phyloP scores from a whole-genome alignment of 2,329 filamentous ascomycete genomes.

The Fusarium kyushuense region DNA sequence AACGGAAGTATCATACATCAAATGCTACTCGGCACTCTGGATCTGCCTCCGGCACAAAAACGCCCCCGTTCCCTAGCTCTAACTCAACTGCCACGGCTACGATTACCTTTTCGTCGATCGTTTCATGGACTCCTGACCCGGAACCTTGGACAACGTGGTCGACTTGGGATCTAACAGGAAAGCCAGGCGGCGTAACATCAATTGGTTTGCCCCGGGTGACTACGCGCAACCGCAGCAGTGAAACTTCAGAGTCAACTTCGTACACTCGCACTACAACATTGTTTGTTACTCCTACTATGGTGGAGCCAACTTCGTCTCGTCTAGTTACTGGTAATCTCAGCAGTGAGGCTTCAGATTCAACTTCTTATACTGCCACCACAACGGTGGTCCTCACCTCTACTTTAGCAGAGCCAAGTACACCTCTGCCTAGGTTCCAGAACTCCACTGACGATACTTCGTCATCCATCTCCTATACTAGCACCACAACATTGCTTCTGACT shows the following conservation, averaged over 20 bases:
- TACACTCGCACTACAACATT: conserved; percentile 20
- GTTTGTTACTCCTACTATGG: conserved; percentile 7
- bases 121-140: conserved; percentile 15
- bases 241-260: conserved; percentile 18
- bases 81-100: conserved; percentile 30
- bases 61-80: conserved; percentile 21
- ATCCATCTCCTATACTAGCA: conserved; percentile 14
- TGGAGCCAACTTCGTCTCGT: conserved; percentile 18
- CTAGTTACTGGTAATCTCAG: conserved; percentile 33
- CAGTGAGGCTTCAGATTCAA: conserved; percentile 12
- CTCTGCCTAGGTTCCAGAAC: conserved; percentile 21
- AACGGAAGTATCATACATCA: conserved; percentile 8
- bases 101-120: conserved; percentile 15
- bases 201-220: conserved; percentile 16
- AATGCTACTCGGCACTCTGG: conserved; percentile 24
- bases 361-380: conserved; percentile 15
- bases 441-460: conserved; percentile 16
- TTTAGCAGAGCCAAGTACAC: conserved; percentile 20
- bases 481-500: conserved; percentile 22
- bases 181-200: conserved; percentile 2
- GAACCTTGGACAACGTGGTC: conserved; percentile 30
- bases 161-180: conserved; percentile 27
- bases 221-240: conserved; percentile 29
- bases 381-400: conserved; percentile 17
- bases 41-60: conserved; percentile 17